A percentile compares a stretch with the other conserved stretches of the same genome.
These are phyloP conservation scores for Hypoxylon sp. DNA, from an alignment of 2,329 filamentous ascomycete genomes.

Conservation along the genomic window DNA sequence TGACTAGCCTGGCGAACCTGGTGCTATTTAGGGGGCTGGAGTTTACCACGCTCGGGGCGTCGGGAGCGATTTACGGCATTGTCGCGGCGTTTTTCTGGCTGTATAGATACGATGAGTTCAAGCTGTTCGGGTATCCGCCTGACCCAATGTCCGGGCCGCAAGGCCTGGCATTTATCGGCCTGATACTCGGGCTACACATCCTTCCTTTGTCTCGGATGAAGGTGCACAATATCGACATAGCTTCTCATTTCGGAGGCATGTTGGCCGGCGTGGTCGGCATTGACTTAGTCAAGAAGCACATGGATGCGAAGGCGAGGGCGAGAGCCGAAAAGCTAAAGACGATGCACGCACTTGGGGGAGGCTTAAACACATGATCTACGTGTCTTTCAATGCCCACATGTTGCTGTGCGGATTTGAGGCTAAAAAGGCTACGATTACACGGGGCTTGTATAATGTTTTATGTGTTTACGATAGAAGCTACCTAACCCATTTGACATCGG, in stretches of 20 bases:
- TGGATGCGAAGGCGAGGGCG: constrained; percentile 43
- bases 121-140: constrained; percentile 68
- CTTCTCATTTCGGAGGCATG: constrained; percentile 66
- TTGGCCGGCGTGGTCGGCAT: constrained; percentile 59
- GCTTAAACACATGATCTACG: constrained; percentile 18
- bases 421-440: not conserved
- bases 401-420: not conserved
- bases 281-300: constrained; percentile 51
- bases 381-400: constrained; percentile 7
- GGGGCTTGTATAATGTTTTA: not conserved
- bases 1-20: constrained; percentile 66
- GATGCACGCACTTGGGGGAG: constrained; percentile 40
- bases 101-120: constrained; percentile 67
- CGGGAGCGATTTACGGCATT: constrained; percentile 72
- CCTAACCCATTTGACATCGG: not conserved
- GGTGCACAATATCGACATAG: constrained; percentile 60
- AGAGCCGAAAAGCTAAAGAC: constrained; percentile 45
- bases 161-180: constrained; percentile 65
- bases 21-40: constrained; percentile 60
- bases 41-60: constrained; percentile 72
- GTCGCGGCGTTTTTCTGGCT: constrained; percentile 71
- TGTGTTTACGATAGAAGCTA: not conserved
- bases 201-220: constrained; percentile 58
- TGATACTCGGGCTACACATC: constrained; percentile 63
- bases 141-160: constrained; percentile 64